phyloP scores from a whole-genome alignment of 106 monocot species.

The Allium fistulosum region DNA sequence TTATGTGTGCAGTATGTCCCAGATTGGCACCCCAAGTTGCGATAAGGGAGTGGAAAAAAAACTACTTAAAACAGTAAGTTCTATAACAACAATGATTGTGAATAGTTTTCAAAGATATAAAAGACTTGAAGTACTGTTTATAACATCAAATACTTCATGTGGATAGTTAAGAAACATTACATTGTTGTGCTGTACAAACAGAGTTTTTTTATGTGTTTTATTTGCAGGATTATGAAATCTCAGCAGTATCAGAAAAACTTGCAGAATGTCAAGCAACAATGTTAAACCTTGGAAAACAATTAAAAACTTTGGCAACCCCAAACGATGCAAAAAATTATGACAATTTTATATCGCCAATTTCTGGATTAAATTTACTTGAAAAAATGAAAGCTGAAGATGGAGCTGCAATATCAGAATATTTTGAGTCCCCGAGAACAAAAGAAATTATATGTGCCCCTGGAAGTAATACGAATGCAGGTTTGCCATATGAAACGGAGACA shows the following conservation, averaged over 20 bases:
- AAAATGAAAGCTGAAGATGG: conserved; percentile 26
- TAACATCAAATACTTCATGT: too few species aligned
- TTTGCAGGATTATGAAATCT: conserved; percentile 44
- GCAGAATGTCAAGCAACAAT: conserved; percentile 76
- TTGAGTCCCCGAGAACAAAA: conserved; percentile 30
- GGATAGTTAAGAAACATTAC: too few species aligned
- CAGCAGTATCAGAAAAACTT: conserved; percentile 64
- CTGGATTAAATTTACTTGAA: conserved; percentile 13
- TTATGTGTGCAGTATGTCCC: conserved; percentile 17
- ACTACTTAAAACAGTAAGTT: conserved; percentile 49
- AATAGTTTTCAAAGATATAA: too few species aligned
- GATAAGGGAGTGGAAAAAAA: conserved; percentile 28
- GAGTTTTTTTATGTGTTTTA: too few species aligned
- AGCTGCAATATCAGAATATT: conserved; percentile 11
- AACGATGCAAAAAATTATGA: conserved; percentile 44
- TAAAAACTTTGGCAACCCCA: conserved; percentile 67
- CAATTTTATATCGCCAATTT: conserved; percentile 24
- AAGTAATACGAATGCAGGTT: conserved; percentile 8
- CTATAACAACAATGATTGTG: not conserved
- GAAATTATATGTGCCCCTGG: conserved; percentile 25
- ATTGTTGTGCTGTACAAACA: too few species aligned
- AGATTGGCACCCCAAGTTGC: conserved; percentile 17
- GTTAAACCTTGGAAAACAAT: conserved; percentile 48
- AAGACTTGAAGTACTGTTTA: too few species aligned
- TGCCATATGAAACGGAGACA: not conserved